Conservation (phyloP, 352 stramenopile genomes). For the Pythium graminicola region DNA sequence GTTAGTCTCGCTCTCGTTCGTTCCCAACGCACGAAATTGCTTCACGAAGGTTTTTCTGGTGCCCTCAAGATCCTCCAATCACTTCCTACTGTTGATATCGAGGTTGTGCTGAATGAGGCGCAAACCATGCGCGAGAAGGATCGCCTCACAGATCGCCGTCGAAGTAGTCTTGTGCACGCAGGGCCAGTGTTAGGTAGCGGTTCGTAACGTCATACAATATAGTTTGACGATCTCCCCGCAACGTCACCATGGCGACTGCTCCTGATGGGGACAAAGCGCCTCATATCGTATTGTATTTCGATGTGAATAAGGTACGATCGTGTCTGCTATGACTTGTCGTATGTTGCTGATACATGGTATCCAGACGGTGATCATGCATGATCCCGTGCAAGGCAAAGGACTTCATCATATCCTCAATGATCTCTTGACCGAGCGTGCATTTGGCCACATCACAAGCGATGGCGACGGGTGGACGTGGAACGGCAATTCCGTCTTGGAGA, state of each 20-base stretch:
- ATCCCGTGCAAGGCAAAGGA: conserved; percentile 70
- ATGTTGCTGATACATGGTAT: neutral
- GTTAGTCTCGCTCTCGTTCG: conserved; percentile 48
- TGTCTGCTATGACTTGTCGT: neutral
- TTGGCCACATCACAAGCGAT: conserved; percentile 26
- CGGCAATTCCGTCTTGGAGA: conserved; percentile 23
- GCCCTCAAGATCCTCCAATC: conserved; percentile 43
- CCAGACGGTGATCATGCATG: conserved; percentile 80
- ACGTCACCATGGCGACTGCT: neutral
- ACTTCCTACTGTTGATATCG: conserved; percentile 26
- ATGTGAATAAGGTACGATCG: conserved; percentile 68
- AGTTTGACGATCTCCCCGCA: neutral
- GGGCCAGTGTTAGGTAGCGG: neutral
- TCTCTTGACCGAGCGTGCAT: conserved; percentile 52
- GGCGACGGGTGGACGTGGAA: conserved; percentile 46
- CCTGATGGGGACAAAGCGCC: conserved; percentile 1
- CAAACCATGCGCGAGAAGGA: conserved; percentile 47
- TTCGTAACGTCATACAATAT: neutral
- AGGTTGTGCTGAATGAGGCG: conserved; percentile 30
- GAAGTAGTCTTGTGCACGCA: conserved; percentile 1
- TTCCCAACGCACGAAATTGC: conserved; percentile 34
- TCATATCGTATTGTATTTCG: conserved; percentile 70
- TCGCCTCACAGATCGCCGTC: conserved; percentile 25
- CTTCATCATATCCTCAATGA: conserved; percentile 72
- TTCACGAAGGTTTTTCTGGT: conserved; percentile 35